Conservation (phyloP, 140 eudicot genomes). For the Flaveria floridana region DNA sequence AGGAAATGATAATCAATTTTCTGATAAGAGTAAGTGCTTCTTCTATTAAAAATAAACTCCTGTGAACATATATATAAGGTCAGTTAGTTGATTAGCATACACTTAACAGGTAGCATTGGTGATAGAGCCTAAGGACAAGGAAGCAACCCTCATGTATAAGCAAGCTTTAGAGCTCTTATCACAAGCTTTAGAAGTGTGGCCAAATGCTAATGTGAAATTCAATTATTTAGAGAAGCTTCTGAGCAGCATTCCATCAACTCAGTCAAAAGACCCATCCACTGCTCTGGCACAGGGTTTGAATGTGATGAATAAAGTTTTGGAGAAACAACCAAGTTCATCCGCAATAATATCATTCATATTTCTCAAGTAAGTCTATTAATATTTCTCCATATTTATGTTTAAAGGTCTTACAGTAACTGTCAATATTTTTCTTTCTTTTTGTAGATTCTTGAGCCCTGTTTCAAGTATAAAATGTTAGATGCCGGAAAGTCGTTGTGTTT, state of each 20-base stretch:
- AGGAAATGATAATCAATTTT: constrained; percentile 98
- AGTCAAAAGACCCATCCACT: constrained; percentile 94
- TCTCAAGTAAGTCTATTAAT: constrained; percentile 61
- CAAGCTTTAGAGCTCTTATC: constrained; percentile 95
- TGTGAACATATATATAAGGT: too few relatives aligned
- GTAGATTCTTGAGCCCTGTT: constrained; percentile 98
- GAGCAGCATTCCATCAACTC: constrained; percentile 88
- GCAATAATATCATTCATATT: constrained; percentile 87
- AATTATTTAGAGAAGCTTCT: constrained; percentile 95
- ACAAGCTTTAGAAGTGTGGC: constrained; percentile 98
- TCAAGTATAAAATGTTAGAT: constrained; percentile 92
- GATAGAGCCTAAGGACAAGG: constrained; percentile 98
- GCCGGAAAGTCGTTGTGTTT: constrained; percentile 94
- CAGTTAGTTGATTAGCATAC: constrained; percentile 5
- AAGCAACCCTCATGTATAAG: constrained; percentile 89
- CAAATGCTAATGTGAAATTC: constrained; percentile 94
- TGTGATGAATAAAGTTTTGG: constrained; percentile 98
- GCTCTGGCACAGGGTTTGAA: constrained; percentile 98
- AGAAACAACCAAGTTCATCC: constrained; percentile 96
- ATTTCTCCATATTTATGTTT: constrained; percentile 6
- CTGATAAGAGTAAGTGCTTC: constrained; percentile 77
- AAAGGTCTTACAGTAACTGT: too few relatives aligned
- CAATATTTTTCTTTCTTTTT: too few relatives aligned
- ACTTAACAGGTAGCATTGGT: constrained; percentile 80
- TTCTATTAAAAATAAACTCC: too few relatives aligned